These are phyloP conservation scores for Coelastrella sp. DNA, from an alignment of 139 green algal species.

Conservation along the genomic window DNA sequence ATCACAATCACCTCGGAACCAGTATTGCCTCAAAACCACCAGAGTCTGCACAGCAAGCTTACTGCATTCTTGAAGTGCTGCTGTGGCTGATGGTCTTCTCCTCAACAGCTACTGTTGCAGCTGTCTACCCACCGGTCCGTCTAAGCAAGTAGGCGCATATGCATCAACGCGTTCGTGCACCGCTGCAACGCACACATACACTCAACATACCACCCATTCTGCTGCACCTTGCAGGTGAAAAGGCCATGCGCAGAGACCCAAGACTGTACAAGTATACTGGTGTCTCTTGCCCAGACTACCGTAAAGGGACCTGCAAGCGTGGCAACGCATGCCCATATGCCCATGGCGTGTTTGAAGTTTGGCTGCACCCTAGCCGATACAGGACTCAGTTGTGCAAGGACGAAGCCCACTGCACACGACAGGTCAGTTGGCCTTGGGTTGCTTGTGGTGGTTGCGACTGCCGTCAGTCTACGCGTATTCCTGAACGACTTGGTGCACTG, in stretches of 20 bases:
- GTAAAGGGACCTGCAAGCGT: slow-evolving; percentile 79
- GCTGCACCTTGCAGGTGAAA: slow-evolving; percentile 88
- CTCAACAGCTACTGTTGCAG: no score
- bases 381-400: slow-evolving; percentile 93
- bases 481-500: no score
- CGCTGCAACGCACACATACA: neutral
- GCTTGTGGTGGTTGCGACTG: no score
- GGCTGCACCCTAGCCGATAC: slow-evolving; percentile 87
- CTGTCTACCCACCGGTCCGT: no score
- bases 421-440: neutral
- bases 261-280: slow-evolving; percentile 88
- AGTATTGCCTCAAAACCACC: no score
- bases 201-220: slow-evolving; percentile 54
- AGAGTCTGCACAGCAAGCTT: no score
- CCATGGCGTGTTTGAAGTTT: slow-evolving; percentile 90
- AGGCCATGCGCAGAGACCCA: slow-evolving; percentile 92
- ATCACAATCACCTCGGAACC: no score
- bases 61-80: no score
- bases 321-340: slow-evolving; percentile 81
- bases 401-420: slow-evolving; percentile 77
- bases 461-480: no score
- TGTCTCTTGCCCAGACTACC: slow-evolving; percentile 95
- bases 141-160: no score
- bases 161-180: no score
- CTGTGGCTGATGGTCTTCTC: no score